Evolutionary conservation across 1,284 basidiomycete species (phyloP).

Genomic region (Erythrobasidium hasegawianum): DNA sequence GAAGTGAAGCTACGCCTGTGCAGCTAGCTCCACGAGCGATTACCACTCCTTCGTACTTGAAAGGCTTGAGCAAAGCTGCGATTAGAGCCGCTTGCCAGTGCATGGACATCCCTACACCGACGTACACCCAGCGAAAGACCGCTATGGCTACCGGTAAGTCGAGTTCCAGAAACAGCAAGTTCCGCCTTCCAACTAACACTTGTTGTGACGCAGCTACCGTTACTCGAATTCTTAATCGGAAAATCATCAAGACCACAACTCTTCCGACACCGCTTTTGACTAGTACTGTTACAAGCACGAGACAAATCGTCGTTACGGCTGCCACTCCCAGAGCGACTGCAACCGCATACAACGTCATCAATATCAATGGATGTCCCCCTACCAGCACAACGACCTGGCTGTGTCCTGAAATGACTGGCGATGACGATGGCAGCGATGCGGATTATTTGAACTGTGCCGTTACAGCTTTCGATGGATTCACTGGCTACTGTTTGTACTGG

Average conservation of each 20-base stretch:
- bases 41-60: neutral
- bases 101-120: neutral
- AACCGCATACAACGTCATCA: neutral
- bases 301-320: neutral
- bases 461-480: neutral
- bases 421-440: neutral
- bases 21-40: neutral
- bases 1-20: neutral
- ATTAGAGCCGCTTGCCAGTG: conserved; percentile 3
- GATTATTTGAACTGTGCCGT: neutral
- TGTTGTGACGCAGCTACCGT: neutral
- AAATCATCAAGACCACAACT: neutral
- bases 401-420: conserved; percentile 4
- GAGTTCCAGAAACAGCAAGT: neutral
- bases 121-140: neutral
- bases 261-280: neutral
- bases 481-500: conserved; percentile 4
- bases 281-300: neutral
- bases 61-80: neutral
- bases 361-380: neutral
- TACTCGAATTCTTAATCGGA: neutral
- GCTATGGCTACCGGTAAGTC: too few relatives aligned
- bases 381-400: neutral
- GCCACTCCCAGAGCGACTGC: neutral
- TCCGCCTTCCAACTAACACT: neutral